Evolutionary conservation across 2,329 filamentous ascomycete genomes (phyloP).

Genomic region (Aspergillus floridensis): DNA sequence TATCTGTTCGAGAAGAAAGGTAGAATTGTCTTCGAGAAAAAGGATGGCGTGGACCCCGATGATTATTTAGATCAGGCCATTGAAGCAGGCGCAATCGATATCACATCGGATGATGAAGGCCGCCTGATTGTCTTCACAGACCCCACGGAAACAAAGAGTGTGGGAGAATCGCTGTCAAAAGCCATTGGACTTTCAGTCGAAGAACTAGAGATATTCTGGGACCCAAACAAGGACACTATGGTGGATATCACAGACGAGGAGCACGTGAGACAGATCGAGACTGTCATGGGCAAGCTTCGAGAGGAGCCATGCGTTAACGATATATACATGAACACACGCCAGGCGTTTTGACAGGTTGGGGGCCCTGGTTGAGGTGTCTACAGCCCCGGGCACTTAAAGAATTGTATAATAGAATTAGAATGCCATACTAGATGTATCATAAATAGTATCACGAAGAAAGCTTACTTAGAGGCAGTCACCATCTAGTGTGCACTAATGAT

Average conservation of each 20-base stretch:
- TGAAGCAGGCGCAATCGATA: conserved; percentile 69
- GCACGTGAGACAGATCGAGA: conserved; percentile 56
- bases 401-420: background rate
- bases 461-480: background rate
- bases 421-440: background rate
- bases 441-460: background rate
- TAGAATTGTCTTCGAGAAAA: conserved; percentile 65
- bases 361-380: background rate
- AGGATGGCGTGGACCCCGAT: conserved; percentile 58
- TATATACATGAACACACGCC: conserved; percentile 67
- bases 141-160: conserved; percentile 61
- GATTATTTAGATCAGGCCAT: conserved; percentile 77
- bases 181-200: conserved; percentile 65
- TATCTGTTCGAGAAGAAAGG: conserved; percentile 86
- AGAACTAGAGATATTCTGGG: conserved; percentile 79
- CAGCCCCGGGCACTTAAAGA: background rate
- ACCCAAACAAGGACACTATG: conserved; percentile 75
- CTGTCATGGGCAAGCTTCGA: conserved; percentile 54
- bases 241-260: conserved; percentile 60
- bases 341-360: conserved; percentile 24
- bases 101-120: conserved; percentile 61
- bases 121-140: conserved; percentile 70
- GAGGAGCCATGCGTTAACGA: conserved; percentile 73
- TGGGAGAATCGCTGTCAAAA: conserved; percentile 62
- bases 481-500: no score